phyloP scores from a whole-genome alignment of 768 basidiomycete species.

The Leccinellum albellum region DNA sequence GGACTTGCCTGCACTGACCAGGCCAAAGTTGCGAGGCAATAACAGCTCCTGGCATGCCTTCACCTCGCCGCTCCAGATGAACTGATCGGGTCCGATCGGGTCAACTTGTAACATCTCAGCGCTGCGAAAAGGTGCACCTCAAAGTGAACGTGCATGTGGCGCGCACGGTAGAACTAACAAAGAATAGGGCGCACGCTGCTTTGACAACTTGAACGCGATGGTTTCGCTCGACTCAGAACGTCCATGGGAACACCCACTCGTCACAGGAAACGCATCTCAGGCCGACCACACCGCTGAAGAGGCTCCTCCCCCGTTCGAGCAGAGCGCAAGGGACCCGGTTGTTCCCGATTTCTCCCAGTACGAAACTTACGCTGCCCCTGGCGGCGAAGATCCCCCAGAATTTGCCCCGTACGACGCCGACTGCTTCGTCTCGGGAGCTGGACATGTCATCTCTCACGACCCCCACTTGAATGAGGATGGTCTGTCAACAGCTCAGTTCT shows the following conservation, averaged over 20 bases:
- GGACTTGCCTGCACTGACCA: conserved; percentile 6
- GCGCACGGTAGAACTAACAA: background rate
- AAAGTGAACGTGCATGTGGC: background rate
- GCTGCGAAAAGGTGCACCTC: background rate
- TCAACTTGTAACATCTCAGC: background rate
- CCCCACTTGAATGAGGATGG: conserved; percentile 65
- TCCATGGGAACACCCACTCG: background rate
- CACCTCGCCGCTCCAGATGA: conserved; percentile 2
- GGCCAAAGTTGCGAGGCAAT: background rate
- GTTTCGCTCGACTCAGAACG: conserved; percentile 4
- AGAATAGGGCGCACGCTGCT: background rate
- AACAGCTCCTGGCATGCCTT: conserved; percentile 1
- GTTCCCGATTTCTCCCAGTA: conserved; percentile 23
- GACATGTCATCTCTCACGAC: conserved; percentile 67
- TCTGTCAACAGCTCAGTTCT: conserved; percentile 15
- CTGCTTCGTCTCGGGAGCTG: conserved; percentile 44
- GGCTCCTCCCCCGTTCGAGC: conserved; percentile 27
- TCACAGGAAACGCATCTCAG: background rate
- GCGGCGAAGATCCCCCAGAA: conserved; percentile 52
- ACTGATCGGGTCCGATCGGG: background rate
- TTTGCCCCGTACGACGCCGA: conserved; percentile 65
- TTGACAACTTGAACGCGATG: conserved; percentile 9
- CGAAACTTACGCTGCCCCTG: conserved; percentile 22
- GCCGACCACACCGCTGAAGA: background rate
- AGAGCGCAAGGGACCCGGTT: conserved; percentile 21